Evolutionary conservation across 2,329 filamentous ascomycete species (phyloP).

Genomic region (Fusarium ambrosium): DNA sequence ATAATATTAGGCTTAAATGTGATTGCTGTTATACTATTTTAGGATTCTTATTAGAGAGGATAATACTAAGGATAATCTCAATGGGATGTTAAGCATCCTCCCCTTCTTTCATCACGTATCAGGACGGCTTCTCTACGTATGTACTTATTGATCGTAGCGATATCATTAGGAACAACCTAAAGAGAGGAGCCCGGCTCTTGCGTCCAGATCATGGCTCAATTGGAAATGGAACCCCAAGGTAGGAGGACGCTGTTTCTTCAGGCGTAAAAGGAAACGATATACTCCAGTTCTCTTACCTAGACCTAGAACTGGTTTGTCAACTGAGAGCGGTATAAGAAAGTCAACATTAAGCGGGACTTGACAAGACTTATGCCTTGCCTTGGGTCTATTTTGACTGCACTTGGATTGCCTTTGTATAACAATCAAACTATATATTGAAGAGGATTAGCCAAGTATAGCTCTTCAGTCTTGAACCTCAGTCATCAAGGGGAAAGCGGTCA

Average conservation of each 20-base stretch:
- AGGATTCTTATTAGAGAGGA: not conserved
- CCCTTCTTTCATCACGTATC: not conserved
- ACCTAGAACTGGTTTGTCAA: not conserved
- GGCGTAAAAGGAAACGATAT: not conserved
- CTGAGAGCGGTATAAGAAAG: not conserved
- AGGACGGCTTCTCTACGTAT: too few relatives aligned
- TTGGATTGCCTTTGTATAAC: not conserved
- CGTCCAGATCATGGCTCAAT: not conserved
- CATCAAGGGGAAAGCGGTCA: conserved; percentile 72
- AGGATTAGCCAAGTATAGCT: not conserved
- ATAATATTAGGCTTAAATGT: not conserved
- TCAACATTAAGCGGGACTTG: not conserved
- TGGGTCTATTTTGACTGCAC: not conserved
- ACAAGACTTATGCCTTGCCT: not conserved
- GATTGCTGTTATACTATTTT: not conserved
- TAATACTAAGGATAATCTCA: not conserved
- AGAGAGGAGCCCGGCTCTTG: not conserved
- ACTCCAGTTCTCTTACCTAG: not conserved
- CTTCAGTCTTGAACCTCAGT: conserved; percentile 15
- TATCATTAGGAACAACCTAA: not conserved
- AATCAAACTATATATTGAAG: not conserved
- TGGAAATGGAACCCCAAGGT: not conserved
- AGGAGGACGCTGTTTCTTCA: not conserved
- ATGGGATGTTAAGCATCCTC: not conserved
- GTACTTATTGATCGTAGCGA: not conserved